A percentile compares a stretch with the other conserved stretches of the same genome.
Evolutionary conservation across 1,139 yeast species (phyloP).

Genomic region (Suhomyces atakaporum): DNA sequence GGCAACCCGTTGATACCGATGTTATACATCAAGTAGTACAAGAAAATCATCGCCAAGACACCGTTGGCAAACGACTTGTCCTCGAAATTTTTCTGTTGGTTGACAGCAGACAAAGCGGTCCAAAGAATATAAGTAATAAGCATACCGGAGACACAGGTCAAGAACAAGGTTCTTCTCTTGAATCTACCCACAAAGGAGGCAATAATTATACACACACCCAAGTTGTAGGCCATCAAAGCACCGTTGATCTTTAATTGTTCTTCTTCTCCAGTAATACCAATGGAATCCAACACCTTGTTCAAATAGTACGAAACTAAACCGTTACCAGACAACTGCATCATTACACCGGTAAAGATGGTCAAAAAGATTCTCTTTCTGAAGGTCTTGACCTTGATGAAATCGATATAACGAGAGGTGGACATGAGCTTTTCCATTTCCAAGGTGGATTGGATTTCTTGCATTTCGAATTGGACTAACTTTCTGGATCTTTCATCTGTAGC

Average conservation of each 20-base stretch:
- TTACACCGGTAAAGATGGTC: slow-evolving; percentile 31
- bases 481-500: slow-evolving; percentile 30
- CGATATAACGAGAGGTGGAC: slow-evolving; percentile 31
- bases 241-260: slow-evolving; percentile 51
- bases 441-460: slow-evolving; percentile 46
- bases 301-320: slow-evolving; percentile 55
- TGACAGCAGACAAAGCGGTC: slow-evolving; percentile 41
- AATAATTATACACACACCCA: slow-evolving; percentile 34
- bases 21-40: slow-evolving; percentile 41
- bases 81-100: slow-evolving; percentile 37
- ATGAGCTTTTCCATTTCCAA: slow-evolving; percentile 35
- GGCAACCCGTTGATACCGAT: slow-evolving; percentile 46
- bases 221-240: slow-evolving; percentile 44
- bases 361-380: slow-evolving; percentile 50
- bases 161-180: slow-evolving; percentile 50
- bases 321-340: slow-evolving; percentile 54
- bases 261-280: slow-evolving; percentile 48
- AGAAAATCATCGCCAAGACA: slow-evolving; percentile 49
- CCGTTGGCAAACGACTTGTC: slow-evolving; percentile 40
- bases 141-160: slow-evolving; percentile 39
- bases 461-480: slow-evolving; percentile 44
- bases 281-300: slow-evolving; percentile 47
- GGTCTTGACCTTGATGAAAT: slow-evolving; percentile 35
- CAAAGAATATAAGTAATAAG: slow-evolving; percentile 39
- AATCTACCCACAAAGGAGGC: slow-evolving; percentile 33